Evolutionary conservation across 345 rosid species (phyloP), one percentile per base, ranked within the genome.

Genomic region (Eucalyptus coolabah): DNA sequence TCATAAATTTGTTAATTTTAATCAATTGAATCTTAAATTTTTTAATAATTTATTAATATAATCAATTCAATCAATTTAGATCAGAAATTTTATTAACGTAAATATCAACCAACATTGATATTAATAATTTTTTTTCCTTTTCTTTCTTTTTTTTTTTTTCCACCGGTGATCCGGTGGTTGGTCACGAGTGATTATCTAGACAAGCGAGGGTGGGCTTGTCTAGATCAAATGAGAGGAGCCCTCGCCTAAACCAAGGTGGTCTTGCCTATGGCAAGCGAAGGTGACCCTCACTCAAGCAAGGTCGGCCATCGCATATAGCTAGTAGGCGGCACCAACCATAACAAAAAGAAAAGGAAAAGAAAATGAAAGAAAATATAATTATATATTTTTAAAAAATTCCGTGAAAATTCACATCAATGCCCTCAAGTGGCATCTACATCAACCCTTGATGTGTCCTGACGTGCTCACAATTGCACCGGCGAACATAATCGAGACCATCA

Each of bases 1-100:
- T 56, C 5, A 56, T 56, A 23, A 9, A 2, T 9, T 56, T 54
- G 24, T 56, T 4, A 1, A 56, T 9, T 23, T 56, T 56, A 56
- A 2, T 24, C 1, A 56, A 10, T 56, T 56, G 0, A 56, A 56
- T 56, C 3, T 24, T 23, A 23, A 21, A 0, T 21, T 54, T 54
- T 18, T 54, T 8, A 0, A 54, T 9, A 1, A 54, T 56, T 24
- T 56, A 1, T 10, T 0, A 2, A 23, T 4, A 23, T 56, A 56
- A 10, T 9, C 13, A 0, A 56, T 56, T 56, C 6, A 11, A 9
- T 9, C 3, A 56, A 56, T 56, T 56, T 56, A 10, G 1, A 23
- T 10, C 0, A 9, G 0, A 21, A 23, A 54, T 23, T 4, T 21
- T 1, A 0, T 1, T 8, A 0, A 54, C 1, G 0, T 4, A 1